Conservation (phyloP, 129 eudicot species). For the Artemisia argyi region DNA sequence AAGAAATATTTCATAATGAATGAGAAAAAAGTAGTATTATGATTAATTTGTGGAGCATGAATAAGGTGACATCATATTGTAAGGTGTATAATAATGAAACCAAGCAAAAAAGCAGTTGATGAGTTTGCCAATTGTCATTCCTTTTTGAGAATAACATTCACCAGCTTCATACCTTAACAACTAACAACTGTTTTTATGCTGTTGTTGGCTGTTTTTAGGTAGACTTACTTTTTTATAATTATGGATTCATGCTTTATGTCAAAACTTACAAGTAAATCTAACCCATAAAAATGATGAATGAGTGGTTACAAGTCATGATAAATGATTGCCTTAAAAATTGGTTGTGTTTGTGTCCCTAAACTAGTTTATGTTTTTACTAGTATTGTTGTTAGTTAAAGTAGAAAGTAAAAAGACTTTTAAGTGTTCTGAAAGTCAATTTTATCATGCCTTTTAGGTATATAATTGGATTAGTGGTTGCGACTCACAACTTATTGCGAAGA, state of each 20-base stretch:
- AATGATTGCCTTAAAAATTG: not conserved
- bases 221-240: not conserved
- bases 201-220: conserved; percentile 20
- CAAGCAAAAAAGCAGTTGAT: conserved; percentile 23
- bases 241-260: not conserved
- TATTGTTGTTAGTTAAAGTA: not conserved
- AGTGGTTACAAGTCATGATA: not conserved
- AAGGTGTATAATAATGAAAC: no score
- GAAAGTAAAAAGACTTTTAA: not conserved
- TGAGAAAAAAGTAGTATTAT: not conserved
- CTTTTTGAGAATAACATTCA: conserved; percentile 17
- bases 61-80: no score
- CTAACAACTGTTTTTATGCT: not conserved
- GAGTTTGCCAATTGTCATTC: conserved; percentile 23
- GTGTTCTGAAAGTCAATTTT: no score
- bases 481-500: no score
- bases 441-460: no score
- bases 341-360: no score
- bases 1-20: no score
- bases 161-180: not conserved
- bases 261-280: not conserved
- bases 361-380: no score
- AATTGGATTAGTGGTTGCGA: no score
- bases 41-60: not conserved
- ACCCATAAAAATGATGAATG: not conserved